These are phyloP conservation scores for Silybum marianum DNA, from an alignment of 129 eudicot genomes.

Conservation along the genomic window DNA sequence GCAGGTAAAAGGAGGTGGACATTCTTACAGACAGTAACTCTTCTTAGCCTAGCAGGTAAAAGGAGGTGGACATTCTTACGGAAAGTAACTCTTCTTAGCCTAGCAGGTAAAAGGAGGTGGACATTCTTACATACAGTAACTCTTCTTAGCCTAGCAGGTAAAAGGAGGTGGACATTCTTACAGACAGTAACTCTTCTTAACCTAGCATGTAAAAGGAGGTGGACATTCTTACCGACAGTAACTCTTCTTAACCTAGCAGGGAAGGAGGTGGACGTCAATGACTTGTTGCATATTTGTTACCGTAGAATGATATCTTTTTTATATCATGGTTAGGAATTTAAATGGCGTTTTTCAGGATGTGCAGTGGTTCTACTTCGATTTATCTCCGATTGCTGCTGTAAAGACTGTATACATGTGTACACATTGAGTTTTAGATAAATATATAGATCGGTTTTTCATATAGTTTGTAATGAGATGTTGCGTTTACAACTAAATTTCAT, in stretches of 20 bases:
- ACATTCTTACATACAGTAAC: not conserved
- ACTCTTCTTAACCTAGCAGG: too few species aligned
- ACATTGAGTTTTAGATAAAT: not conserved
- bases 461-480: not conserved
- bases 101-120: not conserved
- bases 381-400: not conserved
- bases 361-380: not conserved
- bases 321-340: not conserved
- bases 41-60: too few species aligned
- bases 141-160: not conserved
- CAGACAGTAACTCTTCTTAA: not conserved
- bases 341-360: not conserved
- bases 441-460: not conserved
- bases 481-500: not conserved
- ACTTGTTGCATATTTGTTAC: not conserved
- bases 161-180: not conserved
- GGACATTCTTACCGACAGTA: not conserved
- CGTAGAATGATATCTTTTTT: not conserved
- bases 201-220: not conserved
- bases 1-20: too few species aligned
- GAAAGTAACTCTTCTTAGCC: not conserved
- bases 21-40: too few species aligned
- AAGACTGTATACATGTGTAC: constrained; percentile 18
- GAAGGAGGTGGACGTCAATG: too few species aligned
- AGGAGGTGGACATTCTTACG: not conserved